Base-by-base conservation (phyloP, 1,139 yeast species). In the Geotrichum carabidarum region DNA sequence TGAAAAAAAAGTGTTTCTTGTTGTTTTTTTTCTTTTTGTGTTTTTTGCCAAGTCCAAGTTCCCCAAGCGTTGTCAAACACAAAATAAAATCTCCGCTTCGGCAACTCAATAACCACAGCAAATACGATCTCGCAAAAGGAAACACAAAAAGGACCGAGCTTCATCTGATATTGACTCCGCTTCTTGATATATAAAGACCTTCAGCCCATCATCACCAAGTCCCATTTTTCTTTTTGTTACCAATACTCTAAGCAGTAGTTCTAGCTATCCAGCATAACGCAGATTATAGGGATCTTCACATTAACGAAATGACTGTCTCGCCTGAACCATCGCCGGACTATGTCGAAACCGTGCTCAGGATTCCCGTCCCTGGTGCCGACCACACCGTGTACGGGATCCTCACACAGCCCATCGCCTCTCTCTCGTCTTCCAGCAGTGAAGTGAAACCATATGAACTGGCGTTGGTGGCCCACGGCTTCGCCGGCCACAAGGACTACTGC, bases 401-500 rank as follows among this genome's bases (percentile, higher is more conserved):
- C 22, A 47, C 51, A 8, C 30, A 12, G 12, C 51, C 32, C 4
- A 35, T 32, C 15, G 15, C 8, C 5, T 12, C 36, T 14, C n/a
- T 18, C 4, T 17, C 44, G 30, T 3, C 44, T 6, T 17, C 43
- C 43, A 38, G 11, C 43, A n/a, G 11, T n/a, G 5, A 12, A 8
- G 35, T 17, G 8, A 8, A 42, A 27, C 45, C 14, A 22, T n/a
- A n/a, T 43, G 45, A 30, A 7, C 34, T 47, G 22, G 50, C 50
- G 8, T 18, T 53, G 14, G 51, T 56, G 12, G 44, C 53, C 22
- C 58, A 56, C 41, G 58, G 58, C 30, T 53, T 53, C 48, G 50
- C 44, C 1, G 58, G 58, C 8, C 58, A 56, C 34, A 56, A 53
- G 42, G 58, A 56, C 44, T 56, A 56, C 48, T 50, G 55, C 38